Evolutionary conservation across 768 basidiomycete species (phyloP), one percentile per base, ranked within the genome.

Genomic region (Phaffia tasmanica): DNA sequence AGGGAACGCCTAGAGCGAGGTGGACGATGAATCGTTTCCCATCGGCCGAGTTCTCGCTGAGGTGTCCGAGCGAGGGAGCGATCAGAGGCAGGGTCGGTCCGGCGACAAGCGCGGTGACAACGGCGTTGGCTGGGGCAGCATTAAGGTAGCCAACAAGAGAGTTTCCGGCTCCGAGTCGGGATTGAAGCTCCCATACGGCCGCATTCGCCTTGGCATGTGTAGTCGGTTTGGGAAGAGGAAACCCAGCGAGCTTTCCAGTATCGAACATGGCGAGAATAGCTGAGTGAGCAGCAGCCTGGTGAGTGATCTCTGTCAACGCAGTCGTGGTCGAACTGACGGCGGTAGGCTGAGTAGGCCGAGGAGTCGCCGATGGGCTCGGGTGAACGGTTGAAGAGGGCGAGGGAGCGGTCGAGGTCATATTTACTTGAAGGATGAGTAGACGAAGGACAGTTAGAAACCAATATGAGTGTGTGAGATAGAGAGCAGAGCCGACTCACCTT

Each of bases 31-130:
- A 79, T 63, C 89, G 83, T 69, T 85, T 85, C 35, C 80, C 77
- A 11, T 53, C 58, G 49, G 83, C 71, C 7, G 80, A 81, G 18
- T 87, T 81, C 7, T 80, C 72, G 0, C 91, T 88, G 2, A 95
- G 78, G 73, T 85, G 76, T n/a, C 81, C 74, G 62, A 99, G 82
- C 4, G 87, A 85, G 9, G 86, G 83, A 0, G 86, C 82, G 86
- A 98, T 91, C 67, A 84, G 80, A 9, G 86, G 84, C 54, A 98
- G 80, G 2, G 93, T 90, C n/a, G 78, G 79, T 0, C 89, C 86
- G 0, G 91, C 87, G 3, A 88, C 89, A 76, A 79, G 76, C 18
- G 78, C 74, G n/a, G 73, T 70, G 50, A 57, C 35, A 53, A 64
- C 64, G 5, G 1, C 27, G 4, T 16, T 55, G 46, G 19, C 57